Evolutionary conservation across 139 green algal species (phyloP).

Genomic region (Asterochloris sp.): DNA sequence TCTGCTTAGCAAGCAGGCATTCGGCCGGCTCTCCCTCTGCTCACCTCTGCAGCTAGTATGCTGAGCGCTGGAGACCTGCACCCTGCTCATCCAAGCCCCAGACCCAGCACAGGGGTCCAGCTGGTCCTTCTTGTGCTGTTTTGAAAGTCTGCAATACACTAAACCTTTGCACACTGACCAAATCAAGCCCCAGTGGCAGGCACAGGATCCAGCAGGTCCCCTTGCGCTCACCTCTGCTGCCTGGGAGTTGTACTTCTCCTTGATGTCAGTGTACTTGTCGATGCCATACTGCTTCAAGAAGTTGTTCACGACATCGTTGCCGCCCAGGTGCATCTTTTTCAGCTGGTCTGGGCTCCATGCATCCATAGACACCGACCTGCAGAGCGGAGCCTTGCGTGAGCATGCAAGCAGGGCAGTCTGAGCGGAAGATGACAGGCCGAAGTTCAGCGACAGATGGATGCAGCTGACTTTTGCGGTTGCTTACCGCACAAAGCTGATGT

Average conservation of each 20-base stretch:
- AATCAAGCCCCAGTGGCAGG: neutral
- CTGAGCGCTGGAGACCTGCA: too few relatives aligned
- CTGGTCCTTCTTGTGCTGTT: too few relatives aligned
- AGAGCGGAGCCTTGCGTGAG: neutral
- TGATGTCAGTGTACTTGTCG: conserved; percentile 80
- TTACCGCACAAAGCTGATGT: conserved; percentile 96
- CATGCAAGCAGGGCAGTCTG: neutral
- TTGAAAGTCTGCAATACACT: too few relatives aligned
- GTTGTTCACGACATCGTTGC: conserved; percentile 85
- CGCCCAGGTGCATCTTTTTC: conserved; percentile 89
- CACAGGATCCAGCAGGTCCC: neutral
- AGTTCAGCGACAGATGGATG: neutral
- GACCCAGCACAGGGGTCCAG: too few relatives aligned
- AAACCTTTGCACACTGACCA: too few relatives aligned
- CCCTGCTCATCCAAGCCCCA: too few relatives aligned
- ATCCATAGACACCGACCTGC: conserved; percentile 96
- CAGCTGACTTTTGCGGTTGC: neutral
- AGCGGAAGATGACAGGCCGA: neutral
- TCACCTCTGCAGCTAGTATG: too few relatives aligned
- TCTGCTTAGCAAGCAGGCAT: too few relatives aligned
- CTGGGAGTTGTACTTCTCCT: conserved; percentile 93
- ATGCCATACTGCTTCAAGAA: conserved; percentile 93
- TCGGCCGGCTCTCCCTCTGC: too few relatives aligned
- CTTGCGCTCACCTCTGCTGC: conserved; percentile 34
- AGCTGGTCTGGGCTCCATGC: conserved; percentile 91